These are phyloP conservation scores for Sporobolus alterniflorus DNA, from an alignment of 202 grass and related monocot genomes.

Conservation along the genomic window DNA sequence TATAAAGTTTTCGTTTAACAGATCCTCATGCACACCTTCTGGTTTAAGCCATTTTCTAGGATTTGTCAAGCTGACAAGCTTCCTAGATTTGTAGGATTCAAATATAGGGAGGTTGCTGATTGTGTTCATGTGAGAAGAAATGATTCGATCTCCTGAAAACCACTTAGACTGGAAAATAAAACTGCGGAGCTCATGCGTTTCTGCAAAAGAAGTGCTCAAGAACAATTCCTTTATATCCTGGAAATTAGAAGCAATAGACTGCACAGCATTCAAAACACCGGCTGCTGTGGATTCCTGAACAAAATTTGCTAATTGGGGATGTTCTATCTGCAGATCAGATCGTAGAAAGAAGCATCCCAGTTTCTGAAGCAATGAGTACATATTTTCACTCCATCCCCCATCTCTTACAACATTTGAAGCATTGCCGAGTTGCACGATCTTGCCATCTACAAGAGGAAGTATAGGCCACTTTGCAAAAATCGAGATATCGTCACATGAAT, in stretches of 20 bases:
- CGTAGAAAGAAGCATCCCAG: slow-evolving; percentile 83
- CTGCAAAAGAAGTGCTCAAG: slow-evolving; percentile 62
- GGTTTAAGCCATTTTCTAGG: slow-evolving; percentile 96
- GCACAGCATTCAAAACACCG: slow-evolving; percentile 91
- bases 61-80: slow-evolving; percentile 70
- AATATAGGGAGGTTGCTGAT: slow-evolving; percentile 89
- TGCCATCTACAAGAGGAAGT: slow-evolving; percentile 77
- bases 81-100: slow-evolving; percentile 94
- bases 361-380: slow-evolving; percentile 90
- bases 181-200: slow-evolving; percentile 88
- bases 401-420: slow-evolving; percentile 93
- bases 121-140: slow-evolving; percentile 59
- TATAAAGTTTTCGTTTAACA: slow-evolving; percentile 90
- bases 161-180: slow-evolving; percentile 99
- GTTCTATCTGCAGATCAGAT: slow-evolving; percentile 82
- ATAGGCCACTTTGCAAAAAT: slow-evolving; percentile 91
- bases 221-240: slow-evolving; percentile 69
- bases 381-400: slow-evolving; percentile 97
- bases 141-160: slow-evolving; percentile 83
- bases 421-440: slow-evolving; percentile 74
- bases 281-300: slow-evolving; percentile 83
- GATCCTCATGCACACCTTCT: slow-evolving; percentile 80
- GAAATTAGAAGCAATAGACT: slow-evolving; percentile 64
- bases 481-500: slow-evolving; percentile 85
- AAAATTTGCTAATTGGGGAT: slow-evolving; percentile 79